Conservation (phyloP, 352 stramenopile genomes). For the Phytophthora pinifolia region DNA sequence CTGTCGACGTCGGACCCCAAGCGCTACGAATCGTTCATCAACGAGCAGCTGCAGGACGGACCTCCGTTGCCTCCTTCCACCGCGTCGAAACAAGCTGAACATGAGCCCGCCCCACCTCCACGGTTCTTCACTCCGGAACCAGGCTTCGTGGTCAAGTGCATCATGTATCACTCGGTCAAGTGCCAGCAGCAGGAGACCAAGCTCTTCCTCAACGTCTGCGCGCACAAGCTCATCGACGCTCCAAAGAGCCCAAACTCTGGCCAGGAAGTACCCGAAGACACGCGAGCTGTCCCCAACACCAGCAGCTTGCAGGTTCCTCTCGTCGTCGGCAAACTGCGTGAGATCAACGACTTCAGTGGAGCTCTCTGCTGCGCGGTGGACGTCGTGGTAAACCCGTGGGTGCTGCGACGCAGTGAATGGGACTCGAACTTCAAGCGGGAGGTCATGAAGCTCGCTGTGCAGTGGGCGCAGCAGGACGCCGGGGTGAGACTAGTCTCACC, state of each 20-base stretch:
- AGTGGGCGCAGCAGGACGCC: slow-evolving; percentile 79
- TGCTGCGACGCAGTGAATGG: slow-evolving; percentile 69
- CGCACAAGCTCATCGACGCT: slow-evolving; percentile 64
- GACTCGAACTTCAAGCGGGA: slow-evolving; percentile 83
- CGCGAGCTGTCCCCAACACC: slow-evolving; percentile 60
- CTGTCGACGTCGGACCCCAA: slow-evolving; percentile 69
- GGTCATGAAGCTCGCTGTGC: slow-evolving; percentile 71
- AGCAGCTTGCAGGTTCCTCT: slow-evolving; percentile 81
- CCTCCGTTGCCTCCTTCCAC: slow-evolving; percentile 31
- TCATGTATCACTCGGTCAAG: slow-evolving; percentile 53
- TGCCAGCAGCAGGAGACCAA: slow-evolving; percentile 66
- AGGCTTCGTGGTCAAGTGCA: slow-evolving; percentile 81
- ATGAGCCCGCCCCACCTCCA: slow-evolving; percentile 19
- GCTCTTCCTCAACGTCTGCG: slow-evolving; percentile 83
- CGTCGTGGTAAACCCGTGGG: slow-evolving; percentile 81
- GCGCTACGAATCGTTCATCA: slow-evolving; percentile 79
- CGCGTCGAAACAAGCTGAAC: slow-evolving; percentile 7
- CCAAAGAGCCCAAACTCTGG: slow-evolving; percentile 79
- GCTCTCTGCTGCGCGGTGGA: slow-evolving; percentile 49
- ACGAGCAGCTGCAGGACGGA: slow-evolving; percentile 75
- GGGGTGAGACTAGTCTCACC: slow-evolving; percentile 38
- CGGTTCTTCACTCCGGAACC: slow-evolving; percentile 66
- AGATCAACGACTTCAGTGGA: slow-evolving; percentile 49
- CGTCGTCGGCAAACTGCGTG: slow-evolving; percentile 55
- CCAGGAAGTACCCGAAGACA: slow-evolving; percentile 57